Conservation (phyloP, 345 rosid species). For the Triadica sebifera region DNA sequence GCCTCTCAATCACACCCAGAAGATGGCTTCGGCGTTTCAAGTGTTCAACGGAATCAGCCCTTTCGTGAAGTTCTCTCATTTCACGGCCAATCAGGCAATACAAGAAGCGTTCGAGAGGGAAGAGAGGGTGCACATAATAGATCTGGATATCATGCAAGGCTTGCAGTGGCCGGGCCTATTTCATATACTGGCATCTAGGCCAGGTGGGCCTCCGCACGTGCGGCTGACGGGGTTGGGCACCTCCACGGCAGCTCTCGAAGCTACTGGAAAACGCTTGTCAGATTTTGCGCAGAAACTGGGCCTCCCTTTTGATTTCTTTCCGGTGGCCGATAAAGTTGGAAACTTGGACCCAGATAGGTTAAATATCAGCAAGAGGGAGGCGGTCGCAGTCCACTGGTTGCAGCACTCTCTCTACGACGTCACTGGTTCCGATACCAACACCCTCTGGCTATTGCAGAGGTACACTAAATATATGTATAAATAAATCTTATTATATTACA, state of each 20-base stretch:
- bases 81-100: constrained; percentile 94
- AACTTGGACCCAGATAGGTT: constrained; percentile 74
- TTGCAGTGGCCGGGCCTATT: constrained; percentile 98
- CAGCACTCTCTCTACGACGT: constrained; percentile 98
- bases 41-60: constrained; percentile 97
- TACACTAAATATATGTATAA: constrained; percentile 13
- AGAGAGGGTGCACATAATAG: constrained; percentile 90
- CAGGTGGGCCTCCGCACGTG: constrained; percentile 92
- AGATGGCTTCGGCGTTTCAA: constrained; percentile 93
- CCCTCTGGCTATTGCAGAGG: constrained; percentile 88
- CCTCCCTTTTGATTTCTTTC: constrained; percentile 80
- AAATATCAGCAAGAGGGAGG: constrained; percentile 79
- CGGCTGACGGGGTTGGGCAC: constrained; percentile 92
- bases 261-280: constrained; percentile 85
- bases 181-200: constrained; percentile 85
- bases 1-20: constrained; percentile 56
- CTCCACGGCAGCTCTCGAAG: constrained; percentile 81
- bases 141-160: constrained; percentile 97
- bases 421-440: constrained; percentile 87
- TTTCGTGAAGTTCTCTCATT: constrained; percentile 94
- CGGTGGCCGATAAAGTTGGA: constrained; percentile 84
- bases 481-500: background rate
- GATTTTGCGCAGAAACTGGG: constrained; percentile 91
- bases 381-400: constrained; percentile 95
- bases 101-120: constrained; percentile 97